These are phyloP conservation scores for Taxillus chinensis DNA, from an alignment of 164 flowering plant genomes.

Conservation along the genomic window DNA sequence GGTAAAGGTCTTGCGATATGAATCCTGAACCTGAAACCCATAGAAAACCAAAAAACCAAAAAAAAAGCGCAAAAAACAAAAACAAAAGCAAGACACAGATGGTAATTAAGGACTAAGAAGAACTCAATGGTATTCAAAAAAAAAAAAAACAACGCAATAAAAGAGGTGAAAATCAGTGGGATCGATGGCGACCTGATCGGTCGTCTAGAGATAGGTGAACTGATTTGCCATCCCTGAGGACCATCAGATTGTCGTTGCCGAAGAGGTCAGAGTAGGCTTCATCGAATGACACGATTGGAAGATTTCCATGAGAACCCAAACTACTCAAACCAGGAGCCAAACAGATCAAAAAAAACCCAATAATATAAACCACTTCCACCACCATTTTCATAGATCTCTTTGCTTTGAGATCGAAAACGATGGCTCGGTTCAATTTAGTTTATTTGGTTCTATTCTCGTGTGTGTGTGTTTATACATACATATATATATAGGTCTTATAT, in stretches of 20 bases:
- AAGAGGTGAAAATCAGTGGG: neutral
- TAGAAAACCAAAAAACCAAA: neutral
- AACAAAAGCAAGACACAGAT: neutral
- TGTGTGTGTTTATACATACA: no score
- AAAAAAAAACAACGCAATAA: neutral
- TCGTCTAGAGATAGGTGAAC: conserved; percentile 65
- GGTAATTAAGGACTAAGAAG: neutral
- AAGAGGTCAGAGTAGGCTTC: conserved; percentile 80
- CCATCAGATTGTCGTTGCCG: conserved; percentile 61
- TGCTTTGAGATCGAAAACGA: neutral
- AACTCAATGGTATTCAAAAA: neutral
- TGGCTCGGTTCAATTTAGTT: no score
- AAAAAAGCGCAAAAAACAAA: conserved; percentile 6
- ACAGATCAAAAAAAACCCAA: conserved; percentile 11
- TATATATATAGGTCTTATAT: no score
- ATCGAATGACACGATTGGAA: conserved; percentile 61
- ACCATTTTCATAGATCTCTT: conserved; percentile 6
- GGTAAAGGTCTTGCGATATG: conserved; percentile 69
- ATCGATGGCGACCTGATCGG: conserved; percentile 45
- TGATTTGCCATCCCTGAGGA: conserved; percentile 60
- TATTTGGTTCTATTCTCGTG: no score
- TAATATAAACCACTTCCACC: neutral
- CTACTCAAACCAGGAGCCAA: conserved; percentile 15
- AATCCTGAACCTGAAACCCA: conserved; percentile 71
- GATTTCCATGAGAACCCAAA: conserved; percentile 28